Percentiles rank a stretch among this genome's conserved stretches.
Evolutionary conservation across 1,284 basidiomycete species (phyloP).

Genomic region (Irpex rosettiformis): DNA sequence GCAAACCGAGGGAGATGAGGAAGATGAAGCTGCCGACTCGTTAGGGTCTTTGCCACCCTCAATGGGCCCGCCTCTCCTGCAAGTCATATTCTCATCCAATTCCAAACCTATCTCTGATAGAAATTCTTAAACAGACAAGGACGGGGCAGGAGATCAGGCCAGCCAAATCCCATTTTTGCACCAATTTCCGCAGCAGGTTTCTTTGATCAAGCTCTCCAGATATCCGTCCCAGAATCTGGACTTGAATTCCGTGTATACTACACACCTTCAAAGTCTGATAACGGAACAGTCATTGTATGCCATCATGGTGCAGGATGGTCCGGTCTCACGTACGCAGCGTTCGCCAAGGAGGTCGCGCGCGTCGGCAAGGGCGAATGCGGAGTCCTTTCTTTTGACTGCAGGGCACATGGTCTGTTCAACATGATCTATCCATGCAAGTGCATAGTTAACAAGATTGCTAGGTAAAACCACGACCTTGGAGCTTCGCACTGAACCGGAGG

Average conservation of each 20-base stretch:
- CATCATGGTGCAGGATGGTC: slow-evolving; percentile 96
- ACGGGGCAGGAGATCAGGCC: slow-evolving; percentile 26
- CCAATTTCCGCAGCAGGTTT: slow-evolving; percentile 75
- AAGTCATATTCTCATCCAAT: slow-evolving; percentile 31
- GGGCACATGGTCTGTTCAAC: slow-evolving; percentile 77
- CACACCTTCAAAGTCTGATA: slow-evolving; percentile 49
- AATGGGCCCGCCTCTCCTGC: slow-evolving; percentile 58
- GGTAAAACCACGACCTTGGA: slow-evolving; percentile 25
- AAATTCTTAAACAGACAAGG: slow-evolving; percentile 5
- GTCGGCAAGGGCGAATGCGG: slow-evolving; percentile 75
- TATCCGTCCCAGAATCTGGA: slow-evolving; percentile 56
- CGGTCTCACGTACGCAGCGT: slow-evolving; percentile 84
- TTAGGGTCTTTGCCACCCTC: slow-evolving; percentile 59
- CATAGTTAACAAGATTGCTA: slow-evolving; percentile 3
- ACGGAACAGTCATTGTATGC: slow-evolving; percentile 74
- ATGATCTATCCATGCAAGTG: background rate
- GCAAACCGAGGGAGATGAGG: slow-evolving; percentile 52
- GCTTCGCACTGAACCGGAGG: slow-evolving; percentile 46
- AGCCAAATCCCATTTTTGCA: slow-evolving; percentile 55
- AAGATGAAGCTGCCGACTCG: slow-evolving; percentile 57
- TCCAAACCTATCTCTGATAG: background rate
- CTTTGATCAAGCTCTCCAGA: slow-evolving; percentile 76
- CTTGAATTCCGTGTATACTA: slow-evolving; percentile 79
- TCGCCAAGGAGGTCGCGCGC: slow-evolving; percentile 74
- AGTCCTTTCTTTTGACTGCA: slow-evolving; percentile 79